A percentile compares a stretch with the other conserved stretches of the same genome.
These are phyloP conservation scores for Gnomoniopsis sp. DNA, from an alignment of 2,329 filamentous ascomycete genomes.

Conservation along the genomic window DNA sequence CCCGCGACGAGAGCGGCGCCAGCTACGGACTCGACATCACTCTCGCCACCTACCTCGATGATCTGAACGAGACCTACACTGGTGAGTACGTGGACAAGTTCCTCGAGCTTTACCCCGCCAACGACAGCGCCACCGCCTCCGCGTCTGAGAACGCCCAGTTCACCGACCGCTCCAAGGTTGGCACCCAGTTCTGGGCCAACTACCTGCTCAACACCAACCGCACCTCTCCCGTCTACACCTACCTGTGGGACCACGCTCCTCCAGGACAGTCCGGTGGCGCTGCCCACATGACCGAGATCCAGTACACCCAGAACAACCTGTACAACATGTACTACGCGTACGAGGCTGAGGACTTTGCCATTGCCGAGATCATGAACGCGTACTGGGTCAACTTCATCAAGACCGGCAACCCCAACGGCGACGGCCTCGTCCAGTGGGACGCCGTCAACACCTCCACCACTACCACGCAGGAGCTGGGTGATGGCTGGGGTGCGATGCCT, in stretches of 20 bases:
- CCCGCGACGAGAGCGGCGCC: slow-evolving; percentile 26
- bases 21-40: slow-evolving; percentile 22
- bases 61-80: slow-evolving; percentile 21
- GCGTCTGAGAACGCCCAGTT: slow-evolving; percentile 22
- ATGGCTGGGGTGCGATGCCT: slow-evolving; percentile 18
- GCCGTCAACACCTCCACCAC: slow-evolving; percentile 9
- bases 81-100: slow-evolving; percentile 16
- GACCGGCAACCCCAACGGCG: slow-evolving; percentile 11
- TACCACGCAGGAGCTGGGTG: slow-evolving; percentile 17
- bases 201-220: slow-evolving; percentile 20
- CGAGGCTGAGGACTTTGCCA: slow-evolving; percentile 9
- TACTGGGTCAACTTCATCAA: slow-evolving; percentile 17
- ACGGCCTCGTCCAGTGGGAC: slow-evolving; percentile 15
- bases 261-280: slow-evolving; percentile 32
- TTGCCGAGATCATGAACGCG: slow-evolving; percentile 14
- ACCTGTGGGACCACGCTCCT: slow-evolving; percentile 26
- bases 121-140: slow-evolving; percentile 20
- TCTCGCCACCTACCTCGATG: slow-evolving; percentile 21
- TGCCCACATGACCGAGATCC: slow-evolving; percentile 35
- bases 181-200: slow-evolving; percentile 23
- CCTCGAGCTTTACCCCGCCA: slow-evolving; percentile 21
- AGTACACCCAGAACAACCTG: slow-evolving; percentile 34
- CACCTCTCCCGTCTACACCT: neutral
- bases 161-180: slow-evolving; percentile 25
- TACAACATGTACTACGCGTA: slow-evolving; percentile 21